Base-by-base conservation (phyloP, 140 eudicot species). In the Oenanthe javanica region DNA sequence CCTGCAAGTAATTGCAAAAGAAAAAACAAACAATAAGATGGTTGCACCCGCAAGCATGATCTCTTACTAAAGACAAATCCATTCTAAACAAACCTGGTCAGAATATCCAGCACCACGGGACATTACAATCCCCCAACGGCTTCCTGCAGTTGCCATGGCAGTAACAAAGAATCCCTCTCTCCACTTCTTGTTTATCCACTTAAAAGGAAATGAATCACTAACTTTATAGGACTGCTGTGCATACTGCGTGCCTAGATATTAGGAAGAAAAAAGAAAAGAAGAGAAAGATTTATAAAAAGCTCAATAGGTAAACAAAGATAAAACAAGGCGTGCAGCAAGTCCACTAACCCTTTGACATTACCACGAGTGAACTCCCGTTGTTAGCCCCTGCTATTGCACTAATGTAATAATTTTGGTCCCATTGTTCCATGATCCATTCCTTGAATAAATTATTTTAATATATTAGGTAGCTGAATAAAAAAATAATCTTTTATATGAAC, bases 361-460 rank as follows among this genome's bases (percentile, higher is more conserved):
- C 93, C 2, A 91, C 96, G 59, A 91, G 84, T 16, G 97, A 89
- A 87, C 91, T 88, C 15, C 96, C 97, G 47, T 87, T 93, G 76
- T 79, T 86, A 64, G 96, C 87, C 81, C 98, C 98, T 10, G 97
- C 97, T 69, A 91, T 76, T 45, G 98, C 91, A 86, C 88, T 93
- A 52, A 93, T 91, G 81, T 93, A 94, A 72, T 84, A 91, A 61
- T 87, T 89, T 83, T 87, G 89, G 82, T 94, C 98, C 98, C 98
- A 94, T 27, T 90, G 97, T 81, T 89, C 96, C 96, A 91, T 90
- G 46, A 93, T 93, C 98, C 98, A 93, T n/a, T 91, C 97, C 97
- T 93, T 73, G 48, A 78, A 78, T 13, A 36, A 36, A 66, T 74
- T 67, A 21, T 38, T 25, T 31, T 31, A 27, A 76, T 48, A 50